Evolutionary conservation across 257 asterid genomes (phyloP), one percentile per base, ranked within the genome.

Genomic region (Apocynum venetum): DNA sequence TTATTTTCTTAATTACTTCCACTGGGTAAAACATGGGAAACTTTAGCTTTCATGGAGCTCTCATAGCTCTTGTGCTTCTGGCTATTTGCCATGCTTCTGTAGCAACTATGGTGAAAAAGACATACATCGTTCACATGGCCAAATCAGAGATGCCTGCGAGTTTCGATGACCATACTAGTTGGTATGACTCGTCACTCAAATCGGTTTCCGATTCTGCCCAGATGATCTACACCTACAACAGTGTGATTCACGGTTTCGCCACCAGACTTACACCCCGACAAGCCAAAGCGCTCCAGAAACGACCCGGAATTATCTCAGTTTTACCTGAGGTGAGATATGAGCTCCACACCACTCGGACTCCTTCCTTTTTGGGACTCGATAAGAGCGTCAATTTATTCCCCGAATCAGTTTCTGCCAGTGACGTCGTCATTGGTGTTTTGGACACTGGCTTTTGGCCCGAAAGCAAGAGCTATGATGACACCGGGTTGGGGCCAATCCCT

Each of bases 391-490:
- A 88, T 3, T 8, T 90, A 82, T 85, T 91, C 67, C 98, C 97
- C 0, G 87, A 79, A 41, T 90, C 97, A 0, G 83, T 79, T 6
- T 61, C 92, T 0, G 84, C 53, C 36, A 80, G 94, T 55, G 96
- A 96, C 0, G 92, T 96, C 1, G n/a, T 90, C 6, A 82, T 96
- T 41, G 98, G 92, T 0, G 96, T 93, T 59, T 71, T 96, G 8
- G 99, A 96, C 74, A 93, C 97, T 12, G 99, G 99, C 0, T 93
- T 83, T 6, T 96, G 99, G 98, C 99, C 99, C 12, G 99, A 93
- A 69, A 89, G 96, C 83, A 92, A 88, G 85, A 93, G 99, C 63
- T 93, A 76, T 64, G 92, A 85, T 11, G 99, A 93, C 44, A 75
- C 82, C 57, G 99, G 97, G 0, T 68, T 93, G 68, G 92, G 92